These are phyloP conservation scores for Calonectria pseudoreteaudii DNA, from an alignment of 2,329 filamentous ascomycete genomes.

Conservation along the genomic window DNA sequence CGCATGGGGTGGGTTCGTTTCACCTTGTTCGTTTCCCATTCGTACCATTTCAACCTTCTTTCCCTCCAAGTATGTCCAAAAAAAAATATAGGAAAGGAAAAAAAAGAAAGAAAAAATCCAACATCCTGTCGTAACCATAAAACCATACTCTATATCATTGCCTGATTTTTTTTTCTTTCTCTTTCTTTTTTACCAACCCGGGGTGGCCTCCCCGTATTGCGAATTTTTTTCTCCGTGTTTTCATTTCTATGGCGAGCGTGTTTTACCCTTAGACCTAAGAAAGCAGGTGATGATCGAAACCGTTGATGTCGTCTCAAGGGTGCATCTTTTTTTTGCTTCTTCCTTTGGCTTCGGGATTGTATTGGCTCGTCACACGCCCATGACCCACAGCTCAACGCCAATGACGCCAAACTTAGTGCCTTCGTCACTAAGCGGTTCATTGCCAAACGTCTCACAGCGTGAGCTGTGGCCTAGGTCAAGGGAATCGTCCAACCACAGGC, in stretches of 20 bases:
- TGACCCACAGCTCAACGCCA: slow-evolving; percentile 93
- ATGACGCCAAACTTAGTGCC: slow-evolving; percentile 92
- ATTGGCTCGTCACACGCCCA: slow-evolving; percentile 65
- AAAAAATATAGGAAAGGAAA: neutral
- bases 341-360: neutral
- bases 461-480: slow-evolving; percentile 88
- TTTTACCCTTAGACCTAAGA: neutral
- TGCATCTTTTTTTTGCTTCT: neutral
- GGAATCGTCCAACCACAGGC: slow-evolving; percentile 90
- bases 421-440: slow-evolving; percentile 92
- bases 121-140: neutral
- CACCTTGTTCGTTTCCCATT: neutral
- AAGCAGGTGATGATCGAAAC: neutral
- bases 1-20: neutral
- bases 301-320: neutral
- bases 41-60: neutral
- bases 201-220: neutral
- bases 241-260: neutral
- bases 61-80: neutral
- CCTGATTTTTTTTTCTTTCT: neutral
- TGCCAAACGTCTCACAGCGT: slow-evolving; percentile 90
- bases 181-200: neutral
- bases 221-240: neutral
- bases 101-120: neutral
- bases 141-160: neutral